Conservation (phyloP, 2,329 filamentous ascomycete genomes). For the Paecilomyces sp. region DNA sequence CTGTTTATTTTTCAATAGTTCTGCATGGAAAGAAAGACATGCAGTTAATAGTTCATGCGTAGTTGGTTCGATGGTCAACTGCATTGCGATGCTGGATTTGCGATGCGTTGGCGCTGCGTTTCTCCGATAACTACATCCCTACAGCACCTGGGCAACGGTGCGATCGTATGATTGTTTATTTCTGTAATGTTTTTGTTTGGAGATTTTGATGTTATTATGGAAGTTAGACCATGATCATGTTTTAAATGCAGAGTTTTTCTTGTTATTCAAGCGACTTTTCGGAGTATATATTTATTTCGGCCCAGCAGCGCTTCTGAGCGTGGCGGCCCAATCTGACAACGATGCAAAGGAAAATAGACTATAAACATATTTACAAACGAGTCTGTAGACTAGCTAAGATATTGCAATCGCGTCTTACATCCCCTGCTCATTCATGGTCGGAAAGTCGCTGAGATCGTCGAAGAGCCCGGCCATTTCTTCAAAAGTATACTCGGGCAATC, state of each 20-base stretch:
- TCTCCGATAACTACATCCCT: neutral
- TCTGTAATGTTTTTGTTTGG: neutral
- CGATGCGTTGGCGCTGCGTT: neutral
- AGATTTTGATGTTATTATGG: neutral
- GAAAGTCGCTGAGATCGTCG: slow-evolving; percentile 19
- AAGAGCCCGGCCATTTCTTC: slow-evolving; percentile 28
- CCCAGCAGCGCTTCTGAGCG: too few species aligned
- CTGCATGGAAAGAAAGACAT: neutral
- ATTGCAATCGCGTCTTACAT: neutral
- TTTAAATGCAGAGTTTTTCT: too few species aligned
- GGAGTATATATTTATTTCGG: too few species aligned
- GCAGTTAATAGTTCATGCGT: neutral
- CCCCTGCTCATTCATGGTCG: neutral
- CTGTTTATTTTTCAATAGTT: neutral
- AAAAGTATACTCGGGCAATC: slow-evolving; percentile 29
- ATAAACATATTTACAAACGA: neutral
- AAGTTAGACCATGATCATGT: too few species aligned
- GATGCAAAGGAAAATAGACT: neutral
- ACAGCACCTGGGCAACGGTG: neutral
- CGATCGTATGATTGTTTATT: neutral
- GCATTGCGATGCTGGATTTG: neutral
- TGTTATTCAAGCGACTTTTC: too few species aligned
- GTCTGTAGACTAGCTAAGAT: too few species aligned
- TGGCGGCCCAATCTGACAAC: too few species aligned
- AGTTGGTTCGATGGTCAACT: neutral